Percentiles rank a stretch among this genome's conserved stretches.
phyloP scores from a whole-genome alignment of 2,329 filamentous ascomycete species.

The Trematosphaeria pertusa region DNA sequence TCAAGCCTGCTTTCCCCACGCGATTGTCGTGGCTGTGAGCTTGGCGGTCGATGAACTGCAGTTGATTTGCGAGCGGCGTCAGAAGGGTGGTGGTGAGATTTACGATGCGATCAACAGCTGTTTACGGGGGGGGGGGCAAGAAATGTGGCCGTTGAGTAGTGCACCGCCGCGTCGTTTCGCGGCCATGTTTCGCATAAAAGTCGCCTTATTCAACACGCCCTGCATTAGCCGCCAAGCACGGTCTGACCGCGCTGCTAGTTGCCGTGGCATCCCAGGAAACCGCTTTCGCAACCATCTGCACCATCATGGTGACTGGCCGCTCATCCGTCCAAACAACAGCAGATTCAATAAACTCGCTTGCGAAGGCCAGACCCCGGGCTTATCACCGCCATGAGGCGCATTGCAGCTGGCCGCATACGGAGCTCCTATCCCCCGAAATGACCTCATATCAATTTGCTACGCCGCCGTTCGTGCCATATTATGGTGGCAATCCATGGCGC shows the following conservation, averaged over 20 bases:
- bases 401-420: background rate
- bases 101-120: background rate
- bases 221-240: constrained; percentile 8
- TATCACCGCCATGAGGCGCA: background rate
- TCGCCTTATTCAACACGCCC: constrained; percentile 7
- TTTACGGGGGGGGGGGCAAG: constrained; percentile 3
- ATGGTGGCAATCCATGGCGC: background rate
- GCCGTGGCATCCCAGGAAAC: background rate
- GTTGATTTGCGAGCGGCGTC: constrained; percentile 6
- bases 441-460: background rate
- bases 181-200: constrained; percentile 16
- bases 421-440: background rate
- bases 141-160: background rate
- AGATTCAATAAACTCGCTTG: background rate
- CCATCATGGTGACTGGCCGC: no score
- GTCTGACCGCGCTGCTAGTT: background rate
- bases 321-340: background rate
- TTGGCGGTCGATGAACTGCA: constrained; percentile 3
- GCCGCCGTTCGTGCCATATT: background rate
- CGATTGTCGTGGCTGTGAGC: constrained; percentile 8
- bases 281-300: no score
- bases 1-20: background rate
- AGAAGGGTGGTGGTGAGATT: background rate
- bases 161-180: constrained; percentile 4
- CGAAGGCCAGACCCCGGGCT: background rate